Evolutionary conservation across 2,329 filamentous ascomycete species (phyloP).

Genomic region (Aspergillus hiratsukae): DNA sequence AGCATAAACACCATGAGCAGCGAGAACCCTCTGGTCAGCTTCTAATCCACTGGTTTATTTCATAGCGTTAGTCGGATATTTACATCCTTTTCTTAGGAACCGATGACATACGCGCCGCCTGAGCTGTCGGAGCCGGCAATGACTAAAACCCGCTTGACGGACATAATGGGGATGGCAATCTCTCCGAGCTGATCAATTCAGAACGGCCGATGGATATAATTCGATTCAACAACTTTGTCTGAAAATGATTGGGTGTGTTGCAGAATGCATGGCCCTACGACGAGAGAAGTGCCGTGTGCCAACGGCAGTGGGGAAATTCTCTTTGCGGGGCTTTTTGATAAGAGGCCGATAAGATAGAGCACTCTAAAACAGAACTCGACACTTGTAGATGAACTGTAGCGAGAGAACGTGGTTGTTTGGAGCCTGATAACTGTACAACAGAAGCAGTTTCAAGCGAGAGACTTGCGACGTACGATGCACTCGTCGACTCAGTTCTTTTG

Average conservation of each 20-base stretch:
- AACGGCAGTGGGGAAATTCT: not conserved
- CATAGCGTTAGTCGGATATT: constrained; percentile 7
- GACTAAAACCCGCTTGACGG: constrained; percentile 60
- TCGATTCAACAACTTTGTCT: not conserved
- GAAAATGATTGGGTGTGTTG: not conserved
- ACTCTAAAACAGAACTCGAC: not conserved
- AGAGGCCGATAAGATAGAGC: constrained; percentile 1
- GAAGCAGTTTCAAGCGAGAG: not conserved
- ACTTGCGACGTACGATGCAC: too few species aligned
- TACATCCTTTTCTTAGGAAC: not conserved
- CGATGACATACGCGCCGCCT: constrained; percentile 69
- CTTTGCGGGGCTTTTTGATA: not conserved
- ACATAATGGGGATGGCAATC: constrained; percentile 23
- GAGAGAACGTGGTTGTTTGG: not conserved
- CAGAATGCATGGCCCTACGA: not conserved
- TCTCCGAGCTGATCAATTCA: not conserved
- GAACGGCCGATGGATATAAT: not conserved
- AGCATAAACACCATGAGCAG: constrained; percentile 87
- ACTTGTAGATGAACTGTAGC: too few species aligned
- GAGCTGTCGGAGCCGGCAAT: constrained; percentile 89
- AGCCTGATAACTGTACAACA: not conserved
- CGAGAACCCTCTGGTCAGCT: constrained; percentile 91
- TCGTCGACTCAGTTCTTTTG: too few species aligned
- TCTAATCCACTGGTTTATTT: constrained; percentile 70
- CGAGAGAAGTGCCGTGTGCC: not conserved